Evolutionary conservation across 106 monocot genomes (phyloP).

Genomic region (Amphibolis antarctica): DNA sequence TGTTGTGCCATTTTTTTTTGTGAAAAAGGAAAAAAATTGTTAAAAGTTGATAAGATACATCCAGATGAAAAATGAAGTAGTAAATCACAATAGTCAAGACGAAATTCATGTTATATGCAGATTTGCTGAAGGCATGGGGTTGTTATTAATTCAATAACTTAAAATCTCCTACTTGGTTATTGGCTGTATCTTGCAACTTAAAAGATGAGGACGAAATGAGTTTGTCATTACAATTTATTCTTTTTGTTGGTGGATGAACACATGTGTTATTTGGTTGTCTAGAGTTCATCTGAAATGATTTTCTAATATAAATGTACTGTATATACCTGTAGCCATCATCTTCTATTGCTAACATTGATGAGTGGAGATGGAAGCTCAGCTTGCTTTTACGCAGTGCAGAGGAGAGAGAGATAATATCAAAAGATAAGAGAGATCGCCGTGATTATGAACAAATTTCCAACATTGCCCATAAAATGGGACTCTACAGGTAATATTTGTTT

Average conservation of each 20-base stretch:
- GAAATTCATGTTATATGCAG: no score
- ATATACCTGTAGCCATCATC: slow-evolving; percentile 54
- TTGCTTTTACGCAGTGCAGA: slow-evolving; percentile 71
- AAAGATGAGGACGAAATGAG: no score
- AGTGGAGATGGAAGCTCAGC: slow-evolving; percentile 99
- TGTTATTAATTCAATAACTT: no score
- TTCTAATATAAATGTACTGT: not conserved
- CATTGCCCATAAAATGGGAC: slow-evolving; percentile 80
- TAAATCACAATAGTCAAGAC: no score
- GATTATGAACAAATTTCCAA: slow-evolving; percentile 97
- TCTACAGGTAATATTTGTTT: slow-evolving; percentile 49
- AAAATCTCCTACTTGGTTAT: no score
- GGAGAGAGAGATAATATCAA: slow-evolving; percentile 88
- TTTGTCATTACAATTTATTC: not conserved
- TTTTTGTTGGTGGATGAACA: not conserved
- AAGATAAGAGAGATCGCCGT: slow-evolving; percentile 86
- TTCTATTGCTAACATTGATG: slow-evolving; percentile 92
- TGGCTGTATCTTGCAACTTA: no score
- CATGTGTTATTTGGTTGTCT: not conserved
- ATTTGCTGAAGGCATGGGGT: no score
- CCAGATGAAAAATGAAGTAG: no score
- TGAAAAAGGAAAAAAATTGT: no score
- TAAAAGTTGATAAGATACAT: no score
- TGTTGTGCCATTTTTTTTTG: no score
- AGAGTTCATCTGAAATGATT: not conserved